phyloP scores from a whole-genome alignment of 495 filamentous ascomycete genomes.

The Podospora fimiseda region DNA sequence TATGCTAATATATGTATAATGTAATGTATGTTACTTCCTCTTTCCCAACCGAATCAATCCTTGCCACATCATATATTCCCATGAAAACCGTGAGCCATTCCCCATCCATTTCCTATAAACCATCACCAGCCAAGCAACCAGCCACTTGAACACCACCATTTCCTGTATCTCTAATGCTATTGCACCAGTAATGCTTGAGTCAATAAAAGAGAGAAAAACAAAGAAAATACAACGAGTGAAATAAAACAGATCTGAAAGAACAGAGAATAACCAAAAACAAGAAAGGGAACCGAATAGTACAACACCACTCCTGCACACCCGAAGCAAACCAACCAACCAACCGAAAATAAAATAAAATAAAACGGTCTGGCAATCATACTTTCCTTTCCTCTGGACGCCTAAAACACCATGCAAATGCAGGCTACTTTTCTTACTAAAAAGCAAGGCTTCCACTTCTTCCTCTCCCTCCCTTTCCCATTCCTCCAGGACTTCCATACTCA shows the following conservation, averaged over 20 bases:
- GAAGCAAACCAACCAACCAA: background rate
- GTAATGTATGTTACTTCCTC: too few species aligned
- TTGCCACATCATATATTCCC: too few species aligned
- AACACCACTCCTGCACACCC: too few species aligned
- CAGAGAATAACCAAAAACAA: background rate
- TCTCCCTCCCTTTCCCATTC: conserved; percentile 5
- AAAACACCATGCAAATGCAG: too few species aligned
- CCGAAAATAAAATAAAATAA: background rate
- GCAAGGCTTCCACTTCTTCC: conserved; percentile 26
- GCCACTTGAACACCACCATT: too few species aligned
- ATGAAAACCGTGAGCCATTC: too few species aligned
- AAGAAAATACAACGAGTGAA: background rate
- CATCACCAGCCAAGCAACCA: too few species aligned
- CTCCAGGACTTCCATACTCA: conserved; percentile 14
- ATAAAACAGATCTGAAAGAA: background rate
- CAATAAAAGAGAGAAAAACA: background rate
- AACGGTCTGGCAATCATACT: background rate
- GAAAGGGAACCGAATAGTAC: too few species aligned
- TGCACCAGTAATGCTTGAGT: background rate
- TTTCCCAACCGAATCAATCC: too few species aligned
- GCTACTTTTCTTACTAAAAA: too few species aligned
- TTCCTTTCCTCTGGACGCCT: background rate
- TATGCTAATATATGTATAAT: too few species aligned
- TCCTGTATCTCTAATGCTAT: background rate
- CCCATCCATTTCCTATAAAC: too few species aligned